phyloP scores from a whole-genome alignment of 169 alveolate species.

The Toxoplasma gondii region DNA sequence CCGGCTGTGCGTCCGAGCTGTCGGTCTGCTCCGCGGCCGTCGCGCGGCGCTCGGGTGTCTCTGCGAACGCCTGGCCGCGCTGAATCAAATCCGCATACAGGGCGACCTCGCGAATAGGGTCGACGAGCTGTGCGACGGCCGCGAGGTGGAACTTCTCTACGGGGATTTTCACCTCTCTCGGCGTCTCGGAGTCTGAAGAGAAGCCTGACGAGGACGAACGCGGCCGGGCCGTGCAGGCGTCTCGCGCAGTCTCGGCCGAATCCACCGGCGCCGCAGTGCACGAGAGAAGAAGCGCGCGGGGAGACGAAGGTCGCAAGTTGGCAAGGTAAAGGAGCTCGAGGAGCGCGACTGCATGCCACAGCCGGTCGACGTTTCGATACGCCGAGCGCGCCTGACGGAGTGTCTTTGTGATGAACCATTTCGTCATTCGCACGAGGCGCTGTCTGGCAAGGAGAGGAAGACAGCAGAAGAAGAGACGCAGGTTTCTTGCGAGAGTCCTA shows the following conservation, averaged over 20 bases:
- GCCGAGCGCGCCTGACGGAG: background rate
- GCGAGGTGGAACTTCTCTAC: conserved; percentile 38
- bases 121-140: background rate
- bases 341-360: conserved; percentile 45
- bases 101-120: conserved; percentile 47
- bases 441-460: background rate
- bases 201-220: background rate
- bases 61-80: background rate
- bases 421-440: conserved; percentile 14
- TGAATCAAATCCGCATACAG: conserved; percentile 8
- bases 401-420: conserved; percentile 3
- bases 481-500: background rate
- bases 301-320: background rate
- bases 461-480: background rate
- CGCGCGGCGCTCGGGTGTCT: background rate
- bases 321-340: conserved; percentile 52
- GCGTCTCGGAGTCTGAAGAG: background rate
- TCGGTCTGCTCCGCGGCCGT: background rate
- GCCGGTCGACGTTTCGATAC: conserved; percentile 35
- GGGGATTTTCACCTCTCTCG: conserved; percentile 22
- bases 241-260: background rate
- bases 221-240: background rate
- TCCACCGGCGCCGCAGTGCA: background rate
- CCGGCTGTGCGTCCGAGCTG: background rate
- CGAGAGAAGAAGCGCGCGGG: background rate